Percentiles rank a stretch among this genome's conserved stretches.
Evolutionary conservation across 202 grass and related monocot genomes (phyloP).

Genomic region (Brachypodium distachyon): DNA sequence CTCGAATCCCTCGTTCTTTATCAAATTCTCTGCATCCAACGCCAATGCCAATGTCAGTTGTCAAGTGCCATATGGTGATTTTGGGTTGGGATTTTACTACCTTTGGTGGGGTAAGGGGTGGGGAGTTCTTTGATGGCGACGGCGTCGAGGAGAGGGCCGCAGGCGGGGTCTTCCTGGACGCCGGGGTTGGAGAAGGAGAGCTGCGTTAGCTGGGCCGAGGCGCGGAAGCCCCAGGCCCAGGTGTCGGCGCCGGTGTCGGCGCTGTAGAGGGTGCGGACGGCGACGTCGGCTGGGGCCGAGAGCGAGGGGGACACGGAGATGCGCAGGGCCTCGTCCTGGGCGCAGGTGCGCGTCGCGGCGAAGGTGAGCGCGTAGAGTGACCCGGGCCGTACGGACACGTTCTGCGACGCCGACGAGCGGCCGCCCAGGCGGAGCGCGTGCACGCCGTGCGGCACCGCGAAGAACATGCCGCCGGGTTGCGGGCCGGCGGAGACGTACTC

Average conservation of each 20-base stretch:
- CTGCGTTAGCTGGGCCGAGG: constrained; percentile 29
- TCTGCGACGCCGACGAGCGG: constrained; percentile 67
- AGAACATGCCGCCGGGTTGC: constrained; percentile 87
- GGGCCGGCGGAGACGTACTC: constrained; percentile 84
- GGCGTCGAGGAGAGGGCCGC: constrained; percentile 77
- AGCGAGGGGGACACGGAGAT: constrained; percentile 55
- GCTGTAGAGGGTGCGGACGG: constrained; percentile 87
- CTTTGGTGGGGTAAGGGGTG: constrained; percentile 67
- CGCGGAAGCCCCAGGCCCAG: constrained; percentile 85
- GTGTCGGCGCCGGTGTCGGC: constrained; percentile 61
- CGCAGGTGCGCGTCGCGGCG: constrained; percentile 86
- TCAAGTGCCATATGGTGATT: no score
- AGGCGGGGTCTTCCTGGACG: constrained; percentile 67
- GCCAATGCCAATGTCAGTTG: no score
- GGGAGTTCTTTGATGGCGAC: constrained; percentile 91
- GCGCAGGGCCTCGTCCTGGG: constrained; percentile 84
- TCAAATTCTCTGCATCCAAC: constrained; percentile 65
- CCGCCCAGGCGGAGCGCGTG: constrained; percentile 81
- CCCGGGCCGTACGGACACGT: constrained; percentile 71
- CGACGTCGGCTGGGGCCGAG: constrained; percentile 53
- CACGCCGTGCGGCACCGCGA: constrained; percentile 73
- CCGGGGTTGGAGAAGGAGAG: constrained; percentile 83
- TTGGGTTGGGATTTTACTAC: no score
- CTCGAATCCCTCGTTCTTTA: constrained; percentile 86
- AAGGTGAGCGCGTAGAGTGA: constrained; percentile 87